A percentile compares a stretch with the other conserved stretches of the same genome.
These are phyloP conservation scores for Pythium rishiriense DNA, from an alignment of 352 stramenopile genomes.

Conservation along the genomic window DNA sequence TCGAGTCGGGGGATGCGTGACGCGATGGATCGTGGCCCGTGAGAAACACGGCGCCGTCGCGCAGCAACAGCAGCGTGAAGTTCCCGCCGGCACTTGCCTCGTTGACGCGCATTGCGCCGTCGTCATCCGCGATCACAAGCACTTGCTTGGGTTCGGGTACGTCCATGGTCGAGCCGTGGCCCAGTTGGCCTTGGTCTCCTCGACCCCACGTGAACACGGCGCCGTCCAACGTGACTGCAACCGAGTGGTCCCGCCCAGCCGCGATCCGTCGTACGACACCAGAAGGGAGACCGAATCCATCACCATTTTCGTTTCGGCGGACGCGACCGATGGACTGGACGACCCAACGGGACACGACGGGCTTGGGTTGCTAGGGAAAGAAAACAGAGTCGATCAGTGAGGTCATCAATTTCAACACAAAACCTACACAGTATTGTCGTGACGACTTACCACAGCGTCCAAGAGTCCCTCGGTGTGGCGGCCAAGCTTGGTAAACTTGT, in stretches of 20 bases:
- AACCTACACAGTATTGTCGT: not conserved
- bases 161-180: conserved; percentile 66
- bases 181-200: conserved; percentile 63
- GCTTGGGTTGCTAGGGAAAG: conserved; percentile 40
- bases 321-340: conserved; percentile 35
- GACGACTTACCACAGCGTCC: conserved; percentile 36
- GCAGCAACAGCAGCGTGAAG: conserved; percentile 33
- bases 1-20: not conserved
- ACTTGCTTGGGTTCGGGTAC: conserved; percentile 57
- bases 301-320: conserved; percentile 19
- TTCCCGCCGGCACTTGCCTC: conserved; percentile 24
- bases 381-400: not conserved
- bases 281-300: conserved; percentile 11
- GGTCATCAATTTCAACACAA: no score
- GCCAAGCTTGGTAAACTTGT: conserved; percentile 66
- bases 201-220: conserved; percentile 71
- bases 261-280: conserved; percentile 49
- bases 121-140: conserved; percentile 43
- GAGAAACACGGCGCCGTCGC: conserved; percentile 25
- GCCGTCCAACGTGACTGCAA: conserved; percentile 56
- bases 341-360: conserved; percentile 43
- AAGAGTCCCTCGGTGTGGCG: conserved; percentile 36
- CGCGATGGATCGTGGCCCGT: conserved; percentile 16
- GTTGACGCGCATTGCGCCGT: conserved; percentile 10
- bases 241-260: conserved; percentile 64